Evolutionary conservation across 345 rosid species (phyloP).

Genomic region (Arabidopsis arenosa): DNA sequence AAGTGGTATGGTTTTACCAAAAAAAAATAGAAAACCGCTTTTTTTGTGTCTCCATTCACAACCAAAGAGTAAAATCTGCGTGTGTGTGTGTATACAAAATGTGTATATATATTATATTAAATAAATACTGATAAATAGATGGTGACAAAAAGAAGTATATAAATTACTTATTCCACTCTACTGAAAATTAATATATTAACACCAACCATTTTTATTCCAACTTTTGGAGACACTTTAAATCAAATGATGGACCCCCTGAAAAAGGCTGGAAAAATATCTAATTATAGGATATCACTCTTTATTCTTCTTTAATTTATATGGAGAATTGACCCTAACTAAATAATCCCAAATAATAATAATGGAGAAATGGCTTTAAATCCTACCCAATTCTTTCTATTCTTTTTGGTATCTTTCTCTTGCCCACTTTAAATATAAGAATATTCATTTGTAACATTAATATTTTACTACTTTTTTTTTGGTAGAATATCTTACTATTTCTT

Average conservation of each 20-base stretch:
- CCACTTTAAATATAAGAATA: not conserved
- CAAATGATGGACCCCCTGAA: conserved; percentile 42
- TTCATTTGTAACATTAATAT: conserved; percentile 9
- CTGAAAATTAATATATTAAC: conserved; percentile 27
- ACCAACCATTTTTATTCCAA: conserved; percentile 42
- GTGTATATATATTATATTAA: not conserved
- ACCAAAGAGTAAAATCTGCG: conserved; percentile 13
- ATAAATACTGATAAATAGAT: not conserved
- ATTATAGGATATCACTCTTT: conserved; percentile 24
- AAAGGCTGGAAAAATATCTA: conserved; percentile 41
- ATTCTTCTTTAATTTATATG: conserved; percentile 42
- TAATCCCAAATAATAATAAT: not conserved
- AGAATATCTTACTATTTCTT: not conserved
- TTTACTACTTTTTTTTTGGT: not conserved
- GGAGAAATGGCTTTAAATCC: conserved; percentile 16
- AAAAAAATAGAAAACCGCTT: too few species aligned
- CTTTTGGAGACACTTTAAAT: conserved; percentile 37
- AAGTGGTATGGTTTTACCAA: too few species aligned
- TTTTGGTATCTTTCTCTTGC: conserved; percentile 7
- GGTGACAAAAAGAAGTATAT: conserved; percentile 19
- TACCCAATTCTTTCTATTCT: not conserved
- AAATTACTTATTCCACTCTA: conserved; percentile 28
- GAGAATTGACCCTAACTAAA: conserved; percentile 25
- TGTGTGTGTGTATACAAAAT: not conserved
- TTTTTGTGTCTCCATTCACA: too few species aligned